Conservation (phyloP, 2,329 filamentous ascomycete genomes). For the Phialophora chinensis region DNA sequence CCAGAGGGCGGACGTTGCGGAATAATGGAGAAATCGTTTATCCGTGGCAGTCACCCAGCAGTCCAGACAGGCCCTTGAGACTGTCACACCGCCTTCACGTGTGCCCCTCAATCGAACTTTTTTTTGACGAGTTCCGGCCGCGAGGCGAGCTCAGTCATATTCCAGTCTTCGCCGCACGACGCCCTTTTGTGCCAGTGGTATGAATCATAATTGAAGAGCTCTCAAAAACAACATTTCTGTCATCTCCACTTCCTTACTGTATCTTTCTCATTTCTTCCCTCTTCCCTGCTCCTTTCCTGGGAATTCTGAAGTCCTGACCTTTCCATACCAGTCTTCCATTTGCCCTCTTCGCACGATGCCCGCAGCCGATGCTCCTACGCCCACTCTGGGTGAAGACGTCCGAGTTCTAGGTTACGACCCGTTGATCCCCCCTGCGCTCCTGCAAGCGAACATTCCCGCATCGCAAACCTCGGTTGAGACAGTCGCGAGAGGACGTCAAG, state of each 20-base stretch:
- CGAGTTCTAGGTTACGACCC: constrained; percentile 88
- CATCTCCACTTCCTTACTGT: constrained; percentile 2
- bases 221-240: neutral
- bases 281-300: neutral
- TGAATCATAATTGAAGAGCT: constrained; percentile 22
- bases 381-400: constrained; percentile 37
- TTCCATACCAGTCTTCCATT: constrained; percentile 52
- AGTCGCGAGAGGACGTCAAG: constrained; percentile 65
- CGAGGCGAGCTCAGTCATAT: constrained; percentile 10
- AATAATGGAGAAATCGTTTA: constrained; percentile 13
- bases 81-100: constrained; percentile 7
- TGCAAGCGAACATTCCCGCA: constrained; percentile 86
- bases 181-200: constrained; percentile 17
- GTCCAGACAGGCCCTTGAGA: neutral
- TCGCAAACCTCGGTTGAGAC: constrained; percentile 54
- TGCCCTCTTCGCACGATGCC: constrained; percentile 64
- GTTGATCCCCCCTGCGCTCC: constrained; percentile 87
- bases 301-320: neutral
- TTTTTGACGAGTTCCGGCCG: constrained; percentile 10
- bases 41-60: neutral
- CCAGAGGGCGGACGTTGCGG: neutral
- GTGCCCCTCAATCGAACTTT: constrained; percentile 11
- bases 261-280: neutral
- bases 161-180: constrained; percentile 23
- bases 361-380: constrained; percentile 36